Evolutionary conservation across 495 filamentous ascomycete species (phyloP).

Genomic region (Astrothelium macrocarpum): DNA sequence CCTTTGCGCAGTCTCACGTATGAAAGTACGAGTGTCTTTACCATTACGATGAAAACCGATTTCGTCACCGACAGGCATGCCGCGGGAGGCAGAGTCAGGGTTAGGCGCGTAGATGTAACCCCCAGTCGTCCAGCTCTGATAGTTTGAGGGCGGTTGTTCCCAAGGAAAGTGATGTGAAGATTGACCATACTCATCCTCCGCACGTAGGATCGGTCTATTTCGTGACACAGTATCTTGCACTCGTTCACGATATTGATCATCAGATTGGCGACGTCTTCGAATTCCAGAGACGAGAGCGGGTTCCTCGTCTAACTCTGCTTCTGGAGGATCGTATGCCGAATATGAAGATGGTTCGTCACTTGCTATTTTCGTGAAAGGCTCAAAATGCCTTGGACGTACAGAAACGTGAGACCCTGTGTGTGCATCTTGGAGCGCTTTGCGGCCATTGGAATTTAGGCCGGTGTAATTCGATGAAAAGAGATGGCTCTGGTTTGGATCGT

Average conservation of each 20-base stretch:
- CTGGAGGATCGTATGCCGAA: neutral
- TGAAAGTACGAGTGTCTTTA: neutral
- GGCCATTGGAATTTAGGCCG: neutral
- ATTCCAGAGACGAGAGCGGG: neutral
- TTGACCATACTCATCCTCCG: neutral
- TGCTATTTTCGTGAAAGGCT: neutral
- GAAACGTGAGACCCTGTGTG: neutral
- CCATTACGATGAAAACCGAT: neutral
- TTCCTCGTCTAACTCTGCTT: neutral
- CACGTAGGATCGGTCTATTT: neutral
- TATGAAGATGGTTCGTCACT: neutral
- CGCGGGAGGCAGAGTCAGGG: neutral
- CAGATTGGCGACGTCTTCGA: neutral
- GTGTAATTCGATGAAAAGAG: neutral
- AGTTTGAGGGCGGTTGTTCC: neutral
- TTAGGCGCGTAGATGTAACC: neutral
- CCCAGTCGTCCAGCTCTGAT: neutral
- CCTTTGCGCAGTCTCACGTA: neutral
- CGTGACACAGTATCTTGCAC: neutral
- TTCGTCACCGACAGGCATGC: neutral
- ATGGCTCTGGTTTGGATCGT: slow-evolving; percentile 12
- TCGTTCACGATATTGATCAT: neutral
- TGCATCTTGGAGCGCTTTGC: slow-evolving; percentile 6
- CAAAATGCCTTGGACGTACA: neutral
- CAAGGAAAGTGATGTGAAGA: neutral